Base-by-base conservation (phyloP, 805 yeast species). In the Komagataella pseudopastoris region DNA sequence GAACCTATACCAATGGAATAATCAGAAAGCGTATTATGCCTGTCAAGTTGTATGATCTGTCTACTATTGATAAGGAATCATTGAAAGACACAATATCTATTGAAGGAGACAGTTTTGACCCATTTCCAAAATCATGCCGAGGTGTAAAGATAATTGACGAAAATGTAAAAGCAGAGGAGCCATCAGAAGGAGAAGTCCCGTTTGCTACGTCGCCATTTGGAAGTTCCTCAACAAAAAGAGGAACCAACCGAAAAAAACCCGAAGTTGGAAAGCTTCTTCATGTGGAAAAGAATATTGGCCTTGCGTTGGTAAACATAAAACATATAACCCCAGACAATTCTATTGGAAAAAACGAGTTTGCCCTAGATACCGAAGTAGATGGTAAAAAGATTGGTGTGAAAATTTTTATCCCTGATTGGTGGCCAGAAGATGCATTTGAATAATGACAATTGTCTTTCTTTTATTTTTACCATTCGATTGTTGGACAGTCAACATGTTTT, bases 1-100 rank as follows among this genome's bases (percentile, higher is more conserved):
- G 99, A 59, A 84, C 97, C 0, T 83, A 76, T 60, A 87, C 86
- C 54, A 81, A 84, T 36, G 96, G 96, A 3, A 77, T 82, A 1
- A 77, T 90, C n/a, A 73, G 95, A 30, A 89, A 90, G 59, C 71
- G 98, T 51, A 70, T 88, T 2, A 78, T 87, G 48, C 97, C 98
- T 0, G 80, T 83, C 1, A 71, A 69, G 47, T 60, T 76, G 30
- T 60, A 65, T 22, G 51, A 51, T 3, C 24, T 54, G 8, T 56
- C 55, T 14, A 59, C 47, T 24, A 45, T 23, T 45, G 47, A 45
- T 6, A 30, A 30, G 12, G 39, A 30, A 30, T 30, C 39, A 2
- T 30, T 30, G 39, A 30, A 30, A 8, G 39, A 30, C 39, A 30
- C 39, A 5, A 30, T 30, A 10, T 30, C 39, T 8, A 52, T 36